These are phyloP conservation scores for Lycium barbarum DNA, from an alignment of 257 asterid genomes.

Conservation along the genomic window DNA sequence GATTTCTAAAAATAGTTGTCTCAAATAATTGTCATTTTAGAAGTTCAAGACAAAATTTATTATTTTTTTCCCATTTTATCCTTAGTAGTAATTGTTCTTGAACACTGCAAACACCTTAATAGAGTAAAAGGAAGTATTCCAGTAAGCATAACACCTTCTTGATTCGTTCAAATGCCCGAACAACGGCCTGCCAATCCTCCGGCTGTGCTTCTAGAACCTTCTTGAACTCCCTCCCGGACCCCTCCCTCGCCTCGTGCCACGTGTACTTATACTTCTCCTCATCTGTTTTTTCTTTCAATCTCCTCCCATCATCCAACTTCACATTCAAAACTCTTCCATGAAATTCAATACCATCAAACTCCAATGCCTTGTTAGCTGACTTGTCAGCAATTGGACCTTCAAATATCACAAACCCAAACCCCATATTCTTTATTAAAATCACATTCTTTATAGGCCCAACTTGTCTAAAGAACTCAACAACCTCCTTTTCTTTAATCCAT, in stretches of 20 bases:
- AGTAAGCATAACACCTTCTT: slow-evolving; percentile 65
- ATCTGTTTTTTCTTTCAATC: slow-evolving; percentile 59
- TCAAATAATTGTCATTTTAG: no score
- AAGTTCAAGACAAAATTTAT: no score
- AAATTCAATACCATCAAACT: slow-evolving; percentile 95
- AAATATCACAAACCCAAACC: slow-evolving; percentile 88
- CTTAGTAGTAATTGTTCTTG: no score
- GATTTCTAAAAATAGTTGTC: no score
- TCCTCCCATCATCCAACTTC: slow-evolving; percentile 85
- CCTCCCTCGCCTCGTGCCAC: slow-evolving; percentile 86
- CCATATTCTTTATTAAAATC: slow-evolving; percentile 81
- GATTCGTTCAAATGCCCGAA: slow-evolving; percentile 81
- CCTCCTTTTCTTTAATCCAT: no score
- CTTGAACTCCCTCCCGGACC: slow-evolving; percentile 63
- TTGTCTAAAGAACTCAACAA: no score
- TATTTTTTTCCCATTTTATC: no score
- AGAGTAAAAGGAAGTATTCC: no score
- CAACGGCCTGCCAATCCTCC: slow-evolving; percentile 96
- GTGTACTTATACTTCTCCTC: slow-evolving; percentile 56
- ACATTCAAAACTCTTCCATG: slow-evolving; percentile 89
- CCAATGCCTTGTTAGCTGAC: slow-evolving; percentile 89
- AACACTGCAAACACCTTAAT: no score
- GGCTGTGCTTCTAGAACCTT: slow-evolving; percentile 81
- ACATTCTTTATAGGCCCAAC: slow-evolving; percentile 35
- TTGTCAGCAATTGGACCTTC: slow-evolving; percentile 70